Percentiles rank a stretch among this genome's conserved stretches.
phyloP scores from a whole-genome alignment of 495 filamentous ascomycete species.

The Halenospora varia region DNA sequence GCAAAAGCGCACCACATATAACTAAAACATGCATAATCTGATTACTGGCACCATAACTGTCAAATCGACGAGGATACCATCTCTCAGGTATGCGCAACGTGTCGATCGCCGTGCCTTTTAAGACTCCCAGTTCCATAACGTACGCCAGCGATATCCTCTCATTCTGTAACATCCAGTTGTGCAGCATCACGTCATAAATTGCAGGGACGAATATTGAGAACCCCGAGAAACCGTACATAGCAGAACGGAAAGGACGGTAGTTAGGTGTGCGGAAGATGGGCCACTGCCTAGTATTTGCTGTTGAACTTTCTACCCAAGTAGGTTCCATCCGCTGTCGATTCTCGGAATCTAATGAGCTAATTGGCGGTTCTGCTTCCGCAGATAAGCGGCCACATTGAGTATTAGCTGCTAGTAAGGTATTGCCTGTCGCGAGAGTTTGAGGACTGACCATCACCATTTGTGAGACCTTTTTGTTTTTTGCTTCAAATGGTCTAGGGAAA shows the following conservation, averaged over 20 bases:
- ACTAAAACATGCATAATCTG: slow-evolving; percentile 74
- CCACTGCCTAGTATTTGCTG: not conserved
- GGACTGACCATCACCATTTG: no score
- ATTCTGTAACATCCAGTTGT: slow-evolving; percentile 62
- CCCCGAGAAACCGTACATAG: slow-evolving; percentile 34
- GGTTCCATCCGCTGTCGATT: not conserved
- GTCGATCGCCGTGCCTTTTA: slow-evolving; percentile 82
- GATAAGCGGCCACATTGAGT: not conserved
- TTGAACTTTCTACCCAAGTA: not conserved
- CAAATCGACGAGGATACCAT: slow-evolving; percentile 55
- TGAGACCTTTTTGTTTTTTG: no score
- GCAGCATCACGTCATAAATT: slow-evolving; percentile 30
- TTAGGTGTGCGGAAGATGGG: not conserved
- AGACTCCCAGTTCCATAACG: slow-evolving; percentile 60
- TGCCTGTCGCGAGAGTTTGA: not conserved
- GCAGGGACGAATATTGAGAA: slow-evolving; percentile 71
- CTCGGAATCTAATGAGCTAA: not conserved
- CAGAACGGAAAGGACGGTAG: not conserved
- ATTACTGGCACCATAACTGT: slow-evolving; percentile 70
- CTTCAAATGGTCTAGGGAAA: no score
- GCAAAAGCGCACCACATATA: slow-evolving; percentile 39
- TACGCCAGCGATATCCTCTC: slow-evolving; percentile 74
- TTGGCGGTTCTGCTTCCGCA: not conserved
- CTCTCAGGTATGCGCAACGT: slow-evolving; percentile 57
- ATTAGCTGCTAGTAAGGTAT: not conserved